phyloP scores from a whole-genome alignment of 805 yeast species.

The Cyberlindnera petersonii region DNA sequence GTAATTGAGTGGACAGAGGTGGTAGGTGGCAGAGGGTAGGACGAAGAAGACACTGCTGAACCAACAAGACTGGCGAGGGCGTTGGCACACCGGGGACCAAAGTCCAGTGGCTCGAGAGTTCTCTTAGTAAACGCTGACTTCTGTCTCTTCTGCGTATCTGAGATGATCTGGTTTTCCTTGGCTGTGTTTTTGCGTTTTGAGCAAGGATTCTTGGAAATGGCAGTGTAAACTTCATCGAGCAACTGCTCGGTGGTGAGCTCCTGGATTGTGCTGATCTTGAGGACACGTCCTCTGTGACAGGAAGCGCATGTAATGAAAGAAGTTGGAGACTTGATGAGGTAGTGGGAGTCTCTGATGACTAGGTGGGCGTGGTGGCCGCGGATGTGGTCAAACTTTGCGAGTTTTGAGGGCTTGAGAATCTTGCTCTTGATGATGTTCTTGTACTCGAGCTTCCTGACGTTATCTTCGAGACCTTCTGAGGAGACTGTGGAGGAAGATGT shows the following conservation, averaged over 20 bases:
- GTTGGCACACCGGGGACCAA: background rate
- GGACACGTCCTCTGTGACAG: constrained; percentile 28
- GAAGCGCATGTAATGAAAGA: constrained; percentile 28
- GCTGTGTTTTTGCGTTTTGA: constrained; percentile 23
- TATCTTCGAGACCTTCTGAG: constrained; percentile 14
- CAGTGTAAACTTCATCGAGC: constrained; percentile 23
- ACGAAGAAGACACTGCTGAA: constrained; percentile 2
- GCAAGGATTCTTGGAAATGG: constrained; percentile 25
- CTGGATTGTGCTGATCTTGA: constrained; percentile 22
- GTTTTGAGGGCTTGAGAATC: constrained; percentile 26
- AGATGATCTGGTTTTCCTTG: constrained; percentile 16
- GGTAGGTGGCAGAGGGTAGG: constrained; percentile 12
- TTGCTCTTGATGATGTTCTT: constrained; percentile 27
- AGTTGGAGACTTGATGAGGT: constrained; percentile 25
- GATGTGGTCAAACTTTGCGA: constrained; percentile 13
- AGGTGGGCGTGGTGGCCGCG: constrained; percentile 26
- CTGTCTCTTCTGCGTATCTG: constrained; percentile 1
- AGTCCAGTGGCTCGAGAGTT: background rate
- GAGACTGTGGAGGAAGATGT: background rate
- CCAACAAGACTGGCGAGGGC: background rate
- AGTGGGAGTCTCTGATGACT: constrained; percentile 29
- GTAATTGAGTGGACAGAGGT: constrained; percentile 1
- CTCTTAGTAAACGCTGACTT: background rate
- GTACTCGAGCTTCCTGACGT: constrained; percentile 21
- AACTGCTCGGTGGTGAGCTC: constrained; percentile 21